A percentile compares a stretch with the other conserved stretches of the same genome.
These are phyloP conservation scores for Pseudozyma pruni DNA, from an alignment of 1,284 basidiomycete species.

Conservation along the genomic window DNA sequence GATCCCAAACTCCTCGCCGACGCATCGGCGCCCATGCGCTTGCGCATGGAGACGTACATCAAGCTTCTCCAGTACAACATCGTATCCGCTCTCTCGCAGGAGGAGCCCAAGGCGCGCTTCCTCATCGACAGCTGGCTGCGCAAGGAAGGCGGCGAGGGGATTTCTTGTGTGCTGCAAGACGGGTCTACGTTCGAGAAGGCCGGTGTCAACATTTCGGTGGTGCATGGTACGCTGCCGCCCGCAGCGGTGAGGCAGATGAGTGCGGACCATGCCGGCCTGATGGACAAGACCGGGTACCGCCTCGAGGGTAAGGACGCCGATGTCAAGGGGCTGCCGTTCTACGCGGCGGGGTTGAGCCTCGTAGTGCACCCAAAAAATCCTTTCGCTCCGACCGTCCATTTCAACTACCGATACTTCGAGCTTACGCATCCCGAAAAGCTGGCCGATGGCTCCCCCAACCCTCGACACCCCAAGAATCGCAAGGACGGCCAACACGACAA, in stretches of 20 bases:
- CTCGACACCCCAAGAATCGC: constrained; percentile 53
- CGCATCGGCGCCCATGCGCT: constrained; percentile 70
- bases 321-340: constrained; percentile 81
- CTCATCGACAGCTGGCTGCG: constrained; percentile 88
- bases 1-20: constrained; percentile 53
- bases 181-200: constrained; percentile 89
- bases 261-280: constrained; percentile 80
- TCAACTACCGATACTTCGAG: constrained; percentile 98
- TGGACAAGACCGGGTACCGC: constrained; percentile 60
- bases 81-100: constrained; percentile 79
- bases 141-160: constrained; percentile 83
- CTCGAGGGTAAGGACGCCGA: constrained; percentile 71
- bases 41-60: constrained; percentile 83
- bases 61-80: constrained; percentile 83
- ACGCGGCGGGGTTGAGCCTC: constrained; percentile 88
- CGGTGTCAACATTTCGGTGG: constrained; percentile 93
- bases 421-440: constrained; percentile 63
- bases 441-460: constrained; percentile 64
- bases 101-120: constrained; percentile 78
- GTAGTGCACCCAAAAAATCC: constrained; percentile 95
- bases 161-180: constrained; percentile 85
- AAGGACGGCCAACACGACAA: constrained; percentile 33
- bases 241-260: constrained; percentile 92
- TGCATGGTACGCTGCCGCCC: constrained; percentile 87
- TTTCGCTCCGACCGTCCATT: constrained; percentile 79